Evolutionary conservation across 257 asterid genomes (phyloP), one percentile per base, ranked within the genome.

Genomic region (Schizonepeta tenuifolia): DNA sequence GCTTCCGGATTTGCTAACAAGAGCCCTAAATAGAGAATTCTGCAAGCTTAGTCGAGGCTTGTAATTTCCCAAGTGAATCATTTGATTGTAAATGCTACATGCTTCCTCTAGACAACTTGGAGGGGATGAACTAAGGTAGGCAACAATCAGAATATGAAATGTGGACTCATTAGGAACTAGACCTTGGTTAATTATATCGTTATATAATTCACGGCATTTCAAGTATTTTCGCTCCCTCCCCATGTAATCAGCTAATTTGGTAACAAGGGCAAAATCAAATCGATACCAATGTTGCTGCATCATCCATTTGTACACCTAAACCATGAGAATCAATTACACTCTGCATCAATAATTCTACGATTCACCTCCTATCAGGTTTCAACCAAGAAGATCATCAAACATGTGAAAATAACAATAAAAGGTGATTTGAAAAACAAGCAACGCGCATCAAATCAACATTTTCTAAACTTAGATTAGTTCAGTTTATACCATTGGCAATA

Each of bases 271-370:
- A 40, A 91, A 95, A 82, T 91, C 96, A 80, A 95, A 95, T 59
- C 66, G 83, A 78, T 83, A 90, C 99, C 99, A 95, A 47, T 84
- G 90, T 67, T 92, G 99, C 82, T 80, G 87, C 84, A 84, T 82
- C 98, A 88, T 92, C 99, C 99, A 95, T 81, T 92, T 86, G 86
- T 92, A 92, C 70, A 95, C 95, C 98, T 93, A 74, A 78, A 65
- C 54, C 57, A 69, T 20, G 55, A 43, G 76, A 76, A 65, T 65
- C 73, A 24, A 66, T 10, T 31, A 57, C 67, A 49, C 14, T 47
- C 59, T 18, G 46, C 43, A 60, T 17, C 9, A 51, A 12, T 40
- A 21, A 7, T 31, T 13, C 26, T 70, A 31, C 14, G 24, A 24
- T 24, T n/a, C 63, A 67, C 44, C 64, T 67, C 50, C 44, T 20